These are phyloP conservation scores for Talaromyces sp. DNA, from an alignment of 2,329 filamentous ascomycete species.

Conservation along the genomic window DNA sequence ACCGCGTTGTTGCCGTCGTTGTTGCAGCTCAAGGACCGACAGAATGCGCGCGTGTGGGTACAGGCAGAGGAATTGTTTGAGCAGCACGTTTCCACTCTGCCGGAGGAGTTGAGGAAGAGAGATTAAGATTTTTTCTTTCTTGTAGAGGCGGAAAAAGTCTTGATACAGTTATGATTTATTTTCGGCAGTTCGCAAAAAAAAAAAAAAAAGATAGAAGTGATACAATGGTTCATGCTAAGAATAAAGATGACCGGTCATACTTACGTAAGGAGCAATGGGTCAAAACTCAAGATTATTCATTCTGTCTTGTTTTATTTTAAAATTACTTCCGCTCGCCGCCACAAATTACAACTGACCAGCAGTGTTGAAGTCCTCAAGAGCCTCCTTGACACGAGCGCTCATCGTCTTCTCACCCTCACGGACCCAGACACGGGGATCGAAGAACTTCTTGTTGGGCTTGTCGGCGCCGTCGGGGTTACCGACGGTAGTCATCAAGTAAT, in stretches of 20 bases:
- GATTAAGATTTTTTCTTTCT: background rate
- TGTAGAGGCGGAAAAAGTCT: background rate
- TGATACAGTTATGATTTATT: background rate
- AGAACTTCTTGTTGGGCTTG: constrained; percentile 99
- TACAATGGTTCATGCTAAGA: background rate
- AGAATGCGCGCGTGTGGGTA: constrained; percentile 70
- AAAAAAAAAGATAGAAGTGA: background rate
- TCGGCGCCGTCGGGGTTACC: constrained; percentile 94
- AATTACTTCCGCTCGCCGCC: background rate
- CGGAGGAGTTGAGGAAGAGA: constrained; percentile 34
- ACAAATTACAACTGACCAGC: constrained; percentile 66
- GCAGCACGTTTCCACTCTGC: constrained; percentile 71
- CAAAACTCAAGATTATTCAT: background rate
- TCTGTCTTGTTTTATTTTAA: constrained; percentile 6
- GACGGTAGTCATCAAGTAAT: constrained; percentile 80
- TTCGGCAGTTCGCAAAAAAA: background rate
- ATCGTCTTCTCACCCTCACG: constrained; percentile 94
- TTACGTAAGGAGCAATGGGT: background rate
- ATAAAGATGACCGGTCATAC: no score
- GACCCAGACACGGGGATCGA: constrained; percentile 89
- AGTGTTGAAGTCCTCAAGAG: constrained; percentile 88
- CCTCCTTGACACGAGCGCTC: constrained; percentile 72
- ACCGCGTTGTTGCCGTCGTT: constrained; percentile 72
- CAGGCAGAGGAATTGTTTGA: constrained; percentile 80
- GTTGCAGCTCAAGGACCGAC: constrained; percentile 70